Base-by-base conservation (phyloP, 2,329 filamentous ascomycete genomes). In the Botrytis pseudocinerea region DNA sequence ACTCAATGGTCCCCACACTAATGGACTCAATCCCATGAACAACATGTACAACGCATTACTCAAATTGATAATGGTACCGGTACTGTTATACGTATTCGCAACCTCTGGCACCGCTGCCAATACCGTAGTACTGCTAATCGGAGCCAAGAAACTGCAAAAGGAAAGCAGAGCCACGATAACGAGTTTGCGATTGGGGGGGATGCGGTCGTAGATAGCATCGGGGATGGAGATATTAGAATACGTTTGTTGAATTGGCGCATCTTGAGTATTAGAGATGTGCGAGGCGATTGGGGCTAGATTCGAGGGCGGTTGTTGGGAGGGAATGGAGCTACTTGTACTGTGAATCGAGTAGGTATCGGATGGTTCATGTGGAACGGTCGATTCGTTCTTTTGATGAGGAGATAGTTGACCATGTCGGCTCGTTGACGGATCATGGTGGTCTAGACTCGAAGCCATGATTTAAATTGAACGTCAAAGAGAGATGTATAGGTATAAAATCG, bases 1-100 rank as follows among this genome's bases (percentile, higher is more conserved):
- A 76, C 90, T 92, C 74, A 93, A 83, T 0, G 92, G 92, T 0
- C 92, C 91, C 87, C 91, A 95, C 71, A 94, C 87, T 16, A 90
- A 86, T 1, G 92, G 89, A 22, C 87, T 88, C 7, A 93, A 72
- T 0, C 91, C 92, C 92, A 94, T 95, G 77, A 91, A 90, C 7
- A 91, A 81, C 84, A 93, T 87, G 77, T 93, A 93, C n/a, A 91
- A 82, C 0, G 92, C 92, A 82, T 95, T 95, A 79, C 88, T 91
- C 62, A 92, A 82, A 79, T 93, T 93, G 80, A 95, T 90, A 73
- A 94, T 87, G 16, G 87, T 87, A 8, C 90, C 91, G 0, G 88
- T 91, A 0, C 91, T 93, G 57, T 84, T 76, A 79, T 88, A 93
- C 12, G 88, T 89, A 6, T 80, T 80, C 2, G 92, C 91, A 8